Evolutionary conservation across 1,284 basidiomycete genomes (phyloP), one percentile per base, ranked within the genome.

Genomic region (Boletus sp.): DNA sequence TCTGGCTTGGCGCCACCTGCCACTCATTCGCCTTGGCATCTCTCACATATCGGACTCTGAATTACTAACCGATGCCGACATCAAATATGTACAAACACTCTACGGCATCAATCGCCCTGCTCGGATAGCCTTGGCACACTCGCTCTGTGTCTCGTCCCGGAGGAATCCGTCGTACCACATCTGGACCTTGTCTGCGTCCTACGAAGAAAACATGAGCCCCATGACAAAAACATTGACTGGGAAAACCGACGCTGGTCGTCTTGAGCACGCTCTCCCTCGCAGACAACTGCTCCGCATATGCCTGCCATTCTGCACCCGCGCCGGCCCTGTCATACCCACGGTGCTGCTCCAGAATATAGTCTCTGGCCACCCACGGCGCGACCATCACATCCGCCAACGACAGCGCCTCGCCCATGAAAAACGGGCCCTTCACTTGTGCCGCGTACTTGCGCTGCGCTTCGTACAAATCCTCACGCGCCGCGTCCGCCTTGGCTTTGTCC

Each of bases 331-430:
- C 65, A 57, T 72, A 82, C 2, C 71, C 75, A n/a, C 81, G 66
- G 52, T 82, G 60, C 51, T 81, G 72, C 20, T 60, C 57, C n/a
- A 77, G 12, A 35, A 79, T 64, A 54, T 73, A 75, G 47, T 78
- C 75, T 13, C 79, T 62, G 5, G 70, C 62, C 34, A 75, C 68
- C 77, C 81, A 87, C 12, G 83, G 82, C 6, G 76, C 80, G 25
- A 81, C 68, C 3, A 75, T 74, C 36, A 78, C 68, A 58, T 85
- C 84, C 10, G 80, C 80, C 45, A 82, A 64, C 26, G 74, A 71
- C 55, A 84, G 76, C 40, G 76, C 61, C 23, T 78, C 69, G 8
- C 81, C 80, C 27, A 77, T 61, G 66, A 82, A 85, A 58, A 76
- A 84, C 5, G 80, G 78, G 2, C 77, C 82, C 51, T 74, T 73